Evolutionary conservation across 75 land plant genomes (phyloP), one percentile per base, ranked within the genome.

Genomic region (Pinus albicaulis): DNA sequence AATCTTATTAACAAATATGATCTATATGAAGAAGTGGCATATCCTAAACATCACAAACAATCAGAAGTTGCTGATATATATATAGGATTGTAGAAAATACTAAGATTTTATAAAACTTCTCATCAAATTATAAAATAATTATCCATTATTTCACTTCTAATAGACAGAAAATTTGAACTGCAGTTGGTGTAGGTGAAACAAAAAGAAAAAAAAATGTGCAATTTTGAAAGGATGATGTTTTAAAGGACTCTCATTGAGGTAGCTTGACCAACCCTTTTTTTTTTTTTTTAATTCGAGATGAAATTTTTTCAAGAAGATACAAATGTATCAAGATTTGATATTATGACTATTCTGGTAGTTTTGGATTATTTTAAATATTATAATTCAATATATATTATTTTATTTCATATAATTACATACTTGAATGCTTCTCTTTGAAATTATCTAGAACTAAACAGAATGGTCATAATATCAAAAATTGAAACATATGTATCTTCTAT

Each of bases 191-290:
- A 44, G 48, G 48, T 44, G 48, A 44, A 44, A 44, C 48, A 6
- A 44, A 41, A 44, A 44, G 48, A 7, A 44, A 8, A 7, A 44
- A 44, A 44, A 44, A 44, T 7, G 48, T 68, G 68, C 31, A 12
- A 19, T 55, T 44, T 72, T 5, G 34, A 19, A 41, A 44, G 10
- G 24, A 72, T 56, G 17, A 38, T 55, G 14, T 25, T 25, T 91
- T 95, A n/a, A n/a, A n/a, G n/a, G 58, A 95, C 98, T 24, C 73
- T 95, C 11, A 90, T 95, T 57, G 98, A 95, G 98, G 98, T 92
- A 52, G 24, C 31, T 72, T 5, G 34, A 55, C 59, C 28, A 64
- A 41, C 13, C 20, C 16, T 75, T 58, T 8, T 15, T 8, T 31
- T 7, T 5, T 3, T 31, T 15, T 68, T 11, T 68, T 13, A 22